Conservation (phyloP, 768 basidiomycete species). For the Kwoniella mangroviensis region DNA sequence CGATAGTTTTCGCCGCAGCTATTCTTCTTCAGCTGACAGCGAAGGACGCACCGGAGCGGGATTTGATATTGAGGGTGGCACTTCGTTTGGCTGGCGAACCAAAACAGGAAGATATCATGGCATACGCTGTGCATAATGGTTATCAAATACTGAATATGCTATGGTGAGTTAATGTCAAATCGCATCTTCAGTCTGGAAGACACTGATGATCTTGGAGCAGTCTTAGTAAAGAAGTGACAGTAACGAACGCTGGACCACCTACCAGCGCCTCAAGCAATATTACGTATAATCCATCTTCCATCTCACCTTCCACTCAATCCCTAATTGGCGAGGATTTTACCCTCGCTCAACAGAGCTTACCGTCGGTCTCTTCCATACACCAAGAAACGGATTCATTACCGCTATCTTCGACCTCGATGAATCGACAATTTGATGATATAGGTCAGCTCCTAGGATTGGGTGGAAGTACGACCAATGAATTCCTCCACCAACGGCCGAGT, state of each 20-base stretch:
- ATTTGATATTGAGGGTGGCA: conserved; percentile 16
- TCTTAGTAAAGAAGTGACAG: conserved; percentile 15
- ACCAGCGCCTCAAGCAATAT: not conserved
- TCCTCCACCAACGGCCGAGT: not conserved
- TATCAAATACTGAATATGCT: conserved; percentile 27
- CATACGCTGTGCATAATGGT: conserved; percentile 19
- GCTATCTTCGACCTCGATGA: not conserved
- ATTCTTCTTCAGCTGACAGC: conserved; percentile 13
- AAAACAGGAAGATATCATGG: conserved; percentile 11
- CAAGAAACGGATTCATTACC: not conserved
- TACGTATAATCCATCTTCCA: not conserved
- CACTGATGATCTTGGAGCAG: not conserved
- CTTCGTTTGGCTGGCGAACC: conserved; percentile 20
- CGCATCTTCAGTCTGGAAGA: not conserved
- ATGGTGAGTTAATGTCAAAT: conserved; percentile 9
- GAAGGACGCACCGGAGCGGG: conserved; percentile 8
- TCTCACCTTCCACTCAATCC: not conserved
- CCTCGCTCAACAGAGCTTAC: not conserved
- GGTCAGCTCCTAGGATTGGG: conserved; percentile 8
- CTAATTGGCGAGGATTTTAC: not conserved
- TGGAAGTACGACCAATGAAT: not conserved
- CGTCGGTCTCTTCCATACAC: not conserved
- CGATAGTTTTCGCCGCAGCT: conserved; percentile 16
- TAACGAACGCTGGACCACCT: not conserved
- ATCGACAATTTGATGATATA: conserved; percentile 6